Evolutionary conservation across 2,329 filamentous ascomycete species (phyloP), one percentile per base, ranked within the genome.

Genomic region (Aureobasidium sp.): DNA sequence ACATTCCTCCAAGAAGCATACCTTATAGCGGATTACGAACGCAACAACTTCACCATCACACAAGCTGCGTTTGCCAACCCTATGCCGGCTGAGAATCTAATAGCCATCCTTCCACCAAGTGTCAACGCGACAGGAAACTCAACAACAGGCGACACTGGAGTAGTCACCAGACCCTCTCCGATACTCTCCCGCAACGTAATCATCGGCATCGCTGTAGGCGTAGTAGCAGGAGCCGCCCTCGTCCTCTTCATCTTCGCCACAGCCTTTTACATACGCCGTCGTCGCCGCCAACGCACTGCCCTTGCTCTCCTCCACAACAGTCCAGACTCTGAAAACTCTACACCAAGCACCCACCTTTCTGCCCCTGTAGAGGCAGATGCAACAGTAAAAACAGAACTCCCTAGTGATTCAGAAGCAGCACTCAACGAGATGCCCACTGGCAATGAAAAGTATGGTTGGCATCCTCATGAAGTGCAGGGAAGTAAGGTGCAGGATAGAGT

Each of bases 1-100:
- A 85, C 87, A 0, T 93, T 93, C 69, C 78, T 94, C 59, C 91
- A 93, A 74, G 91, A 93, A 76, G 86, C 90, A 2, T 85, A 85
- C 67, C 65, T 86, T 47, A 78, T 76, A 4, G 82, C 84, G 7
- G 82, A 85, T 67, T 85, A 81, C 76, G 82, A 85, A 67, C 77
- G 80, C 20, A 71, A 77, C 40, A 79, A 78, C 40, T 85, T 85
- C 73, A 81, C 80, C 31, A 72, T 85, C 7, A 81, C 79, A n/a
- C 81, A 81, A 65, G 47, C 43, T 6, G 50, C 50, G 11, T 78
- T 69, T 72, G 75, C 27, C 75, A 79, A 65, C 58, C 78, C 16
- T 73, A 77, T 63, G 74, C 72, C 27, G 73, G 78, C 69, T 75
- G 77, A 68, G 71, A 75, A 38, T 67, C 69, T 47, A 45, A 54